Conservation (phyloP, 2,329 filamentous ascomycete species). For the Dichotomopilus funicola region DNA sequence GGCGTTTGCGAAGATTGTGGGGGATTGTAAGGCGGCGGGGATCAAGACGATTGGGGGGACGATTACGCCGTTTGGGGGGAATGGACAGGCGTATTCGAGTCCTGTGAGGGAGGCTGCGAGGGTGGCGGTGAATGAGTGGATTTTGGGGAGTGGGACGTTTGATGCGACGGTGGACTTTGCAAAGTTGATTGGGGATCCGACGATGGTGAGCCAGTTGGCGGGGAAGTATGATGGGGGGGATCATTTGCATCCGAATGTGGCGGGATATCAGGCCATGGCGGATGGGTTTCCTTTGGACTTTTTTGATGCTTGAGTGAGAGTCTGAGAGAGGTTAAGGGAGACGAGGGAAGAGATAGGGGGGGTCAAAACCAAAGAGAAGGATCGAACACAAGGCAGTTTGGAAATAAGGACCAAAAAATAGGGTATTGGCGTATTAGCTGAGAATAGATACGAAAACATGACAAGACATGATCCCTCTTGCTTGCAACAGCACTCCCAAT, state of each 20-base stretch:
- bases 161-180: conserved; percentile 60
- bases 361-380: too few relatives aligned
- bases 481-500: too few relatives aligned
- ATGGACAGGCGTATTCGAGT: conserved; percentile 48
- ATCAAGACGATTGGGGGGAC: conserved; percentile 57
- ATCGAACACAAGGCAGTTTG: not conserved
- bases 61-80: conserved; percentile 56
- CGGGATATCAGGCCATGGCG: conserved; percentile 54
- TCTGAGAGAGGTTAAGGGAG: not conserved
- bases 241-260: conserved; percentile 56
- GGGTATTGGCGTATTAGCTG: not conserved
- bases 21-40: conserved; percentile 46
- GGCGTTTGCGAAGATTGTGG: conserved; percentile 53
- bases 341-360: too few relatives aligned
- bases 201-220: conserved; percentile 42
- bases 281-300: conserved; percentile 50
- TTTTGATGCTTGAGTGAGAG: conserved; percentile 31
- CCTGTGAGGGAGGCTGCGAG: conserved; percentile 50
- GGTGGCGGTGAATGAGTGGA: conserved; percentile 54
- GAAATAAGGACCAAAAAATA: not conserved
- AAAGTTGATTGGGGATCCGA: conserved; percentile 45
- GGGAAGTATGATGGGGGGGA: conserved; percentile 53
- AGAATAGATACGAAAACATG: not conserved
- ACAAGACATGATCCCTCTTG: not conserved
- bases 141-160: conserved; percentile 49